These are phyloP conservation scores for Aureobasidium musti DNA, from an alignment of 2,329 filamentous ascomycete species.

Conservation along the genomic window DNA sequence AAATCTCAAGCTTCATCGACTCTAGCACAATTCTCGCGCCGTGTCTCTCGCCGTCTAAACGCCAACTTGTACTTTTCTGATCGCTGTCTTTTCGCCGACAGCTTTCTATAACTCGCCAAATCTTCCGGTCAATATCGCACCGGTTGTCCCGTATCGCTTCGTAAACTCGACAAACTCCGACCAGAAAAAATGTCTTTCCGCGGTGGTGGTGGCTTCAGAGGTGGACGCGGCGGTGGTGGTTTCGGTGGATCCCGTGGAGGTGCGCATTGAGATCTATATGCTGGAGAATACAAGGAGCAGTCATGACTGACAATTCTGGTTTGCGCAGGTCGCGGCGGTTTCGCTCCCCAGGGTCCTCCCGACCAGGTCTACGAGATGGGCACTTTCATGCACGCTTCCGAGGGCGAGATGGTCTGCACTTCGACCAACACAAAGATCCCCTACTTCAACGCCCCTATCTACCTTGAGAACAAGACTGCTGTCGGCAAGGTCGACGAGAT, in stretches of 20 bases:
- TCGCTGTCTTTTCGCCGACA: constrained; percentile 24
- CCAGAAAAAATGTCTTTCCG: constrained; percentile 35
- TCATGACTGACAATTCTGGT: constrained; percentile 3
- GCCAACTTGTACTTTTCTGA: background rate
- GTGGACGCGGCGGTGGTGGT: constrained; percentile 35
- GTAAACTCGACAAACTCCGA: constrained; percentile 18
- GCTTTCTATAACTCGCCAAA: background rate
- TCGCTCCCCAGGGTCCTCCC: constrained; percentile 27
- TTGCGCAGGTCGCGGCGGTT: constrained; percentile 29
- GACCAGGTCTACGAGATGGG: constrained; percentile 69
- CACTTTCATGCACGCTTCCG: constrained; percentile 87
- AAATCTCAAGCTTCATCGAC: constrained; percentile 22
- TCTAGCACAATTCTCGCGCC: constrained; percentile 2
- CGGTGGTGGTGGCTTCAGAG: constrained; percentile 36
- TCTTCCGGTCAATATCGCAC: constrained; percentile 11
- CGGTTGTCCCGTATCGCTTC: constrained; percentile 12
- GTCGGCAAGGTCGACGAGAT: constrained; percentile 98
- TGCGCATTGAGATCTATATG: constrained; percentile 18
- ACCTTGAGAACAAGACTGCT: constrained; percentile 83
- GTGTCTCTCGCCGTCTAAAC: constrained; percentile 9
- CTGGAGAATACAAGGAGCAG: background rate
- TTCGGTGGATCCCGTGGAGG: constrained; percentile 39
- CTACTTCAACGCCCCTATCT: constrained; percentile 99
- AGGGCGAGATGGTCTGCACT: constrained; percentile 97
- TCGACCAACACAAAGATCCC: constrained; percentile 94